phyloP scores from a whole-genome alignment of 2,329 filamentous ascomycete species.

The Plectosphaerella cucumerina region DNA sequence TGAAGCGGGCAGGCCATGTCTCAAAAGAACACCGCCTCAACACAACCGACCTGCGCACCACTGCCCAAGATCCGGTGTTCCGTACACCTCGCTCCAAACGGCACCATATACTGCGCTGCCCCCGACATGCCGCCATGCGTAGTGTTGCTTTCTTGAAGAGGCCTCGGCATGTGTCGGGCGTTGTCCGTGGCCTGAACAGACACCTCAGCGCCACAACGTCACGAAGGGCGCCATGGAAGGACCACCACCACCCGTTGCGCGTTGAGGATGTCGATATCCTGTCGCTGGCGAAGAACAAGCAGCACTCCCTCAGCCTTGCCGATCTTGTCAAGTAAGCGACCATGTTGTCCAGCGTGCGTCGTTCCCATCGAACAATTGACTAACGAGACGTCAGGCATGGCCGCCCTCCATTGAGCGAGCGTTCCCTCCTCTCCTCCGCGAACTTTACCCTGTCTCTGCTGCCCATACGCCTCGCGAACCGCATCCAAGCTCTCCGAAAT shows the following conservation, averaged over 20 bases:
- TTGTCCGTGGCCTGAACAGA: not conserved
- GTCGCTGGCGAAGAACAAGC: conserved; percentile 69
- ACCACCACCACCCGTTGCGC: conserved; percentile 4
- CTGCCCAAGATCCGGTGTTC: too few species aligned
- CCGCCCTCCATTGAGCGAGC: conserved; percentile 75
- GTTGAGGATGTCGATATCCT: conserved; percentile 59
- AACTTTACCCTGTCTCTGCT: conserved; percentile 94
- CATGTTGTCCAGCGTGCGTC: not conserved
- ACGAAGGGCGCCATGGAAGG: not conserved
- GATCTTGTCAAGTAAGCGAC: conserved; percentile 78
- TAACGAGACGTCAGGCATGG: conserved; percentile 51
- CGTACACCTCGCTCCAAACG: too few species aligned
- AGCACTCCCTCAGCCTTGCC: conserved; percentile 78
- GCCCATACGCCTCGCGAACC: conserved; percentile 86
- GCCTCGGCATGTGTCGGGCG: conserved; percentile 20
- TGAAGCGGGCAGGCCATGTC: too few species aligned
- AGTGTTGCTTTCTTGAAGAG: conserved; percentile 31
- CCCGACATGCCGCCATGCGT: conserved; percentile 44
- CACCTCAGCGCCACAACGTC: not conserved
- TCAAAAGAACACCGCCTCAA: too few species aligned
- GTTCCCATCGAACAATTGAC: conserved; percentile 1
- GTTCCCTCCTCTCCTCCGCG: conserved; percentile 80
- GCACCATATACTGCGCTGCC: not conserved
- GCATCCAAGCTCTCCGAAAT: conserved; percentile 88
- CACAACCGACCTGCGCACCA: too few species aligned